Evolutionary conservation across 2,329 filamentous ascomycete genomes (phyloP).

Genomic region (Pyricularia sp.): DNA sequence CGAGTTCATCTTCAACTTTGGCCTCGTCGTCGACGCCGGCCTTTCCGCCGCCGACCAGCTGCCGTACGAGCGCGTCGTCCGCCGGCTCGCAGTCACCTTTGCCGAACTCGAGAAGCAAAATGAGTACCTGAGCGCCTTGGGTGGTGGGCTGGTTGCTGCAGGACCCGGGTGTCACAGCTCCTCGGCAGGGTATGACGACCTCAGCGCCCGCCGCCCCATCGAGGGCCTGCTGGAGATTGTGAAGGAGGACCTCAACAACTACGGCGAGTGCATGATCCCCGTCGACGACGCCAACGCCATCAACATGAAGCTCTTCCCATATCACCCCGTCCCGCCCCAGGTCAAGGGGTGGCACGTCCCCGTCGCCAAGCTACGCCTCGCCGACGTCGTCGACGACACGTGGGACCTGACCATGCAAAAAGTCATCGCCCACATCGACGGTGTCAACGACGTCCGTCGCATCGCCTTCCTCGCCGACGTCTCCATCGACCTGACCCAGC

Average conservation of each 20-base stretch:
- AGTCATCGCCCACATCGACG: conserved; percentile 78
- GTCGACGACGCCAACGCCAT: conserved; percentile 90
- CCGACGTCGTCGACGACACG: conserved; percentile 49
- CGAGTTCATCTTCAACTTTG: conserved; percentile 98
- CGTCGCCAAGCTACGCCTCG: conserved; percentile 54
- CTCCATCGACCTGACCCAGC: conserved; percentile 72
- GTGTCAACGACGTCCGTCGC: conserved; percentile 75
- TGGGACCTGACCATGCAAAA: conserved; percentile 68
- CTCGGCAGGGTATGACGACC: conserved; percentile 19
- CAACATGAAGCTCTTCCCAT: conserved; percentile 90
- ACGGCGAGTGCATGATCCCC: conserved; percentile 96
- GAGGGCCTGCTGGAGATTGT: conserved; percentile 73
- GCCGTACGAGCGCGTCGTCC: conserved; percentile 72
- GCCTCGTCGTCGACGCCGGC: conserved; percentile 40
- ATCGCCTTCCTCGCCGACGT: conserved; percentile 79
- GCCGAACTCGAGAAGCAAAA: conserved; percentile 85
- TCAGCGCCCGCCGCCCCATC: conserved; percentile 46
- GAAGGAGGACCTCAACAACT: conserved; percentile 85
- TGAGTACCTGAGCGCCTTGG: conserved; percentile 52
- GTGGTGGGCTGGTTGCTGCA: conserved; percentile 1
- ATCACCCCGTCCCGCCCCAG: conserved; percentile 60
- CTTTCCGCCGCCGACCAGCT: conserved; percentile 47
- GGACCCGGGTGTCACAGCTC: neutral
- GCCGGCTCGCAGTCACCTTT: conserved; percentile 74
- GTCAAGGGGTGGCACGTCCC: conserved; percentile 88